phyloP scores from a whole-genome alignment of 768 basidiomycete genomes.

The Mycena vulgaris region DNA sequence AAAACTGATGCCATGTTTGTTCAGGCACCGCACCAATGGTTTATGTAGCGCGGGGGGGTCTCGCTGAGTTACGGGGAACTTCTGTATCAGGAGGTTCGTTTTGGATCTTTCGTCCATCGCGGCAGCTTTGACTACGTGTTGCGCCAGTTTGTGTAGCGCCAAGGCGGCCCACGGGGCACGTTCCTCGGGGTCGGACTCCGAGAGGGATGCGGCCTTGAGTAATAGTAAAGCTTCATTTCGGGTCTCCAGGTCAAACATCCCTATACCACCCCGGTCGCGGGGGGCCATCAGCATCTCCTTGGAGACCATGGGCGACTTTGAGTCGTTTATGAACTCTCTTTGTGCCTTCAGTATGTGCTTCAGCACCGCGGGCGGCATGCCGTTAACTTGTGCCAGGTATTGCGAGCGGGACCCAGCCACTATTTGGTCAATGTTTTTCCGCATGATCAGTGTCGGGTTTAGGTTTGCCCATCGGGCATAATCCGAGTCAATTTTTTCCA shows the following conservation, averaged over 20 bases:
- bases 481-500: constrained; percentile 37
- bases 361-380: constrained; percentile 46
- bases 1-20: constrained; percentile 19
- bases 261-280: not conserved
- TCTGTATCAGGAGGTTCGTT: no score
- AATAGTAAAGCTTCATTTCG: constrained; percentile 43
- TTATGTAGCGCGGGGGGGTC: not conserved
- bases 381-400: no score
- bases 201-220: not conserved
- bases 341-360: not conserved
- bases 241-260: not conserved
- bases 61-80: not conserved
- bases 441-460: not conserved
- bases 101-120: no score
- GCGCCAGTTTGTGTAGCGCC: no score
- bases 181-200: not conserved
- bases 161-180: no score
- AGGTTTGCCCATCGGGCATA: not conserved
- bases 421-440: not conserved
- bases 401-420: constrained; percentile 51
- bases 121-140: no score
- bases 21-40: not conserved
- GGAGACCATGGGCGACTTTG: constrained; percentile 26
- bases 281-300: constrained; percentile 30
- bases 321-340: constrained; percentile 6